A percentile compares a stretch with the other conserved stretches of the same genome.
phyloP scores from a whole-genome alignment of 441 rosid genomes.

The Brassica hybrid region DNA sequence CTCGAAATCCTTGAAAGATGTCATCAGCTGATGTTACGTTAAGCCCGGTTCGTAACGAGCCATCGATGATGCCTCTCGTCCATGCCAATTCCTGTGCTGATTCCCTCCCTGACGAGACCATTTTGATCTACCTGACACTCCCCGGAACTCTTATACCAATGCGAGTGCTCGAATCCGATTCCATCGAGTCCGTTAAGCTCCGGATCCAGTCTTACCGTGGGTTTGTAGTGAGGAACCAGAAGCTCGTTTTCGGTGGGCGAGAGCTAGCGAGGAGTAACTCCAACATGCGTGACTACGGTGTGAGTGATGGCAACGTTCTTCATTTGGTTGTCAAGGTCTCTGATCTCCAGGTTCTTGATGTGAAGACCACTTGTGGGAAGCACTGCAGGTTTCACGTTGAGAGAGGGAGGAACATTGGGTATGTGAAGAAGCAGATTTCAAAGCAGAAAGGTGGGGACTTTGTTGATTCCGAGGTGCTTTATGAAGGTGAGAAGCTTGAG shows the following conservation, averaged over 20 bases:
- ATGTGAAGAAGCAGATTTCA: conserved; percentile 77
- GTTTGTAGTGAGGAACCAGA: conserved; percentile 76
- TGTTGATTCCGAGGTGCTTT: conserved; percentile 66
- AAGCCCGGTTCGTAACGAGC: conserved; percentile 42
- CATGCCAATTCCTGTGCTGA: conserved; percentile 35
- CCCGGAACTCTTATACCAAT: conserved; percentile 57
- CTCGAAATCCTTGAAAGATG: conserved; percentile 38
- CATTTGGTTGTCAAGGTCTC: conserved; percentile 81
- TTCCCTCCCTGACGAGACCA: conserved; percentile 52
- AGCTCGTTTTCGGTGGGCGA: conserved; percentile 76
- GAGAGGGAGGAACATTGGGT: conserved; percentile 72
- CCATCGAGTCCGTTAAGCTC: conserved; percentile 73
- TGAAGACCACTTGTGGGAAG: conserved; percentile 62
- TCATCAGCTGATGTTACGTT: conserved; percentile 65
- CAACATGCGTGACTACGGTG: conserved; percentile 76
- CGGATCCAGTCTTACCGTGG: conserved; percentile 71
- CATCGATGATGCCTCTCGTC: conserved; percentile 36
- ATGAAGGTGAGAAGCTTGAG: conserved; percentile 70
- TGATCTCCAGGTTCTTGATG: conserved; percentile 73
- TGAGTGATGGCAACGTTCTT: conserved; percentile 69
- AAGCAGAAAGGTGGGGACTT: conserved; percentile 51
- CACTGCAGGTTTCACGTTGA: conserved; percentile 66
- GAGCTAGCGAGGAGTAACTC: conserved; percentile 74
- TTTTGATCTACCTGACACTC: conserved; percentile 52
- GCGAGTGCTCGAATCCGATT: conserved; percentile 67